Evolutionary conservation across 768 basidiomycete genomes (phyloP).

Genomic region (Suillus weaverae): DNA sequence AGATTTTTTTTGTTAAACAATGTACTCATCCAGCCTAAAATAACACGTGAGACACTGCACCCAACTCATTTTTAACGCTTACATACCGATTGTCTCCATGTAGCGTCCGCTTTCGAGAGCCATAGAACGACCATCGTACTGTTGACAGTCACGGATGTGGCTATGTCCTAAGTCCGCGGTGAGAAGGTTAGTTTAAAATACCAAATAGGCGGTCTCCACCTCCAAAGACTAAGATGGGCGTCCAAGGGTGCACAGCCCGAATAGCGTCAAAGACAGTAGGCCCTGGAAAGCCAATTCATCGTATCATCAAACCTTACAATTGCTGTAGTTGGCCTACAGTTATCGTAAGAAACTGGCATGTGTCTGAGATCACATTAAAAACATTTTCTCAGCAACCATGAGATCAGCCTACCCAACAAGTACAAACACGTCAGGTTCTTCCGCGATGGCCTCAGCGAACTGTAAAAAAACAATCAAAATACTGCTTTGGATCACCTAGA

Average conservation of each 20-base stretch:
- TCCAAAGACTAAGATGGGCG: constrained; percentile 83
- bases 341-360: constrained; percentile 75
- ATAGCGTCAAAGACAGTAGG: constrained; percentile 71
- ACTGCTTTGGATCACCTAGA: too few species aligned
- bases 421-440: constrained; percentile 82
- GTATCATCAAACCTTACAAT: constrained; percentile 1
- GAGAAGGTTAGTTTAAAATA: not conserved
- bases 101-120: constrained; percentile 83
- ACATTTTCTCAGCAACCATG: not conserved
- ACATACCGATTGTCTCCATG: constrained; percentile 86
- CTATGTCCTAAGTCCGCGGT: constrained; percentile 49
- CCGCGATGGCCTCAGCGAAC: constrained; percentile 77
- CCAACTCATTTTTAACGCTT: not conserved
- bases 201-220: constrained; percentile 34
- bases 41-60: not conserved
- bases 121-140: constrained; percentile 72
- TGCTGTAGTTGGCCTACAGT: constrained; percentile 44
- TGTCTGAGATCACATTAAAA: constrained; percentile 47
- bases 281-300: constrained; percentile 43
- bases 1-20: constrained; percentile 5
- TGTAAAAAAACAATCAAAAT: constrained; percentile 24
- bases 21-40: constrained; percentile 62
- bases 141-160: constrained; percentile 79
- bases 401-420: constrained; percentile 55
- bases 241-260: constrained; percentile 66